Evolutionary conservation across 1,139 yeast genomes (phyloP).

Genomic region (Nakaseomyces kungkrabaensis): DNA sequence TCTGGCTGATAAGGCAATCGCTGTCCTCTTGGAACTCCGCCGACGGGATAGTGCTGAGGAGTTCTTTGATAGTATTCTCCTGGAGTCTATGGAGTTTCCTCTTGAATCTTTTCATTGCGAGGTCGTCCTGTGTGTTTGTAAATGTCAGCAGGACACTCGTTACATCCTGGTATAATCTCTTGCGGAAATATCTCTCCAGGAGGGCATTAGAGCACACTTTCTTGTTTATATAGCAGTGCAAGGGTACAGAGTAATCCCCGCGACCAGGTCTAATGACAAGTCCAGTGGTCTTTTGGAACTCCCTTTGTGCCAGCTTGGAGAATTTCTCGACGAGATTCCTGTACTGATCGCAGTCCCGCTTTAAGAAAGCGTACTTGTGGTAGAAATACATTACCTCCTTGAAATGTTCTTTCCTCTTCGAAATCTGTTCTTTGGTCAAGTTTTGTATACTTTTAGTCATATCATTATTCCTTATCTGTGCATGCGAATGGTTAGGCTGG

Average conservation of each 20-base stretch:
- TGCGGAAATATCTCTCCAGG: constrained; percentile 11
- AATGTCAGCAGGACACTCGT: constrained; percentile 17
- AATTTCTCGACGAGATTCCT: background rate
- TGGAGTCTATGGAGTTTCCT: constrained; percentile 11
- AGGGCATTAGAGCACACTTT: constrained; percentile 9
- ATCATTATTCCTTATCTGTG: background rate
- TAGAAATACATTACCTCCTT: background rate
- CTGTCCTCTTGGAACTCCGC: constrained; percentile 15
- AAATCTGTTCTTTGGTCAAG: constrained; percentile 5
- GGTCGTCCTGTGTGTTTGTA: constrained; percentile 9
- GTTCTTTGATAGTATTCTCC: constrained; percentile 9
- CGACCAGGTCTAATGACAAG: background rate
- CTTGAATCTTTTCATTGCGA: constrained; percentile 10
- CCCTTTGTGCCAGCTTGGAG: background rate
- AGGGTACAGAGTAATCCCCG: constrained; percentile 11
- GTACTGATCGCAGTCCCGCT: background rate
- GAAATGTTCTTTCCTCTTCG: background rate
- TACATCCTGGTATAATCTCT: constrained; percentile 9
- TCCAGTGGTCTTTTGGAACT: constrained; percentile 1
- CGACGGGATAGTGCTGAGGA: constrained; percentile 18
- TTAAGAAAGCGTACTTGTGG: background rate
- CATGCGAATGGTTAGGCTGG: background rate
- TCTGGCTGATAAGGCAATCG: constrained; percentile 19
- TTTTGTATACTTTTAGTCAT: constrained; percentile 1
- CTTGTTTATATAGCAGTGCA: background rate